phyloP scores from a whole-genome alignment of 163 green algal species.

The Scenedesmus sp. region DNA sequence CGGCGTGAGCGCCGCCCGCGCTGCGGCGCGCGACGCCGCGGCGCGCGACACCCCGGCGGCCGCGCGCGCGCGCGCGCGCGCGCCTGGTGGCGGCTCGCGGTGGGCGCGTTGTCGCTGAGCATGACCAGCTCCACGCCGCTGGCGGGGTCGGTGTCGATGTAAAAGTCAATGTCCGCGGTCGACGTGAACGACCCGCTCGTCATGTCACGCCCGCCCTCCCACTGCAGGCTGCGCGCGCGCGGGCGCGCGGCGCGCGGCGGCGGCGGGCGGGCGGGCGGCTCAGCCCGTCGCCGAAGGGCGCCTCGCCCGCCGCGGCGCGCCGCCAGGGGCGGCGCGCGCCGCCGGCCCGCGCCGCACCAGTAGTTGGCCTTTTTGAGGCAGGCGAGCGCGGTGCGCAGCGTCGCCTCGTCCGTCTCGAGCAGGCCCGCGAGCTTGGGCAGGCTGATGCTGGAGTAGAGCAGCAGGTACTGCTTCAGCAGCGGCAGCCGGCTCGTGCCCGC shows the following conservation, averaged over 20 bases:
- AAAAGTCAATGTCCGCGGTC: slow-evolving; percentile 78
- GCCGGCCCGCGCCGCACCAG: slow-evolving; percentile 2
- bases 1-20: too few relatives aligned
- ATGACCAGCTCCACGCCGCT: slow-evolving; percentile 70
- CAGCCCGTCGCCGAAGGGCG: too few relatives aligned
- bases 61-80: slow-evolving; percentile 36
- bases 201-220: slow-evolving; percentile 30
- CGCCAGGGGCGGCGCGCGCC: too few relatives aligned
- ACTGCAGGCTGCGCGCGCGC: slow-evolving; percentile 37
- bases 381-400: slow-evolving; percentile 73
- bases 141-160: slow-evolving; percentile 68
- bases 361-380: slow-evolving; percentile 64
- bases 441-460: slow-evolving; percentile 93
- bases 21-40: too few relatives aligned
- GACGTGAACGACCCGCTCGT: slow-evolving; percentile 56
- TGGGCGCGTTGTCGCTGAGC: slow-evolving; percentile 53
- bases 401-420: slow-evolving; percentile 81
- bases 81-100: slow-evolving; percentile 46
- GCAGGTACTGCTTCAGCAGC: slow-evolving; percentile 92
- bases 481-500: slow-evolving; percentile 68
- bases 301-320: background rate
- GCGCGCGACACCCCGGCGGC: too few relatives aligned
- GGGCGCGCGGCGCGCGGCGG: too few relatives aligned
- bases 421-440: slow-evolving; percentile 90
- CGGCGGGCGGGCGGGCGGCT: too few relatives aligned